Evolutionary conservation across 768 basidiomycete species (phyloP).

Genomic region (Suillus placidus): DNA sequence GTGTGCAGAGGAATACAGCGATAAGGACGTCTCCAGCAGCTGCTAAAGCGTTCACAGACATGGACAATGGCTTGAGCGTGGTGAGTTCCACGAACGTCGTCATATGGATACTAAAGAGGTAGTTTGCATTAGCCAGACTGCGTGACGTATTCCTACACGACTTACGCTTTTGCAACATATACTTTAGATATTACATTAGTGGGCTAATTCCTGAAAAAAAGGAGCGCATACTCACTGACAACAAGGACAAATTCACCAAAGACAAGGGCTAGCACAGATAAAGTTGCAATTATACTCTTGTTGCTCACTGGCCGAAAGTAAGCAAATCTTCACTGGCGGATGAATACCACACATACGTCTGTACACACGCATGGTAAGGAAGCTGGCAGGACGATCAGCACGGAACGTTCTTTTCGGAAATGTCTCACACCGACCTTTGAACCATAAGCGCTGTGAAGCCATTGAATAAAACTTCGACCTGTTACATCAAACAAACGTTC

Average conservation of each 20-base stretch:
- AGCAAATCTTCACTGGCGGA: not conserved
- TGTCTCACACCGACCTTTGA: conserved; percentile 31
- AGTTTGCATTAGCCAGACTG: conserved; percentile 8
- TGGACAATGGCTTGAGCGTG: conserved; percentile 52
- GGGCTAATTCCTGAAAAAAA: not conserved
- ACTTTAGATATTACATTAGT: conserved; percentile 30
- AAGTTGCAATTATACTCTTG: conserved; percentile 40
- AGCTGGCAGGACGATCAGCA: conserved; percentile 31
- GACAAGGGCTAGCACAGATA: conserved; percentile 38
- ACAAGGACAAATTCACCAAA: conserved; percentile 38
- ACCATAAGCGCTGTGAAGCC: conserved; percentile 51
- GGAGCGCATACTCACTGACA: conserved; percentile 17
- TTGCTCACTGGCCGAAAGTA: conserved; percentile 47
- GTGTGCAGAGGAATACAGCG: conserved; percentile 45
- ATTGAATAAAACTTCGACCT: conserved; percentile 56
- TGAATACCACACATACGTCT: conserved; percentile 39
- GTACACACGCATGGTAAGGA: conserved; percentile 54
- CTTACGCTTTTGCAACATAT: conserved; percentile 40
- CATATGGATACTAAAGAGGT: conserved; percentile 37
- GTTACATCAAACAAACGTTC: not conserved
- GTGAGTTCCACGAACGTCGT: conserved; percentile 47
- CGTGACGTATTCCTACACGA: not conserved
- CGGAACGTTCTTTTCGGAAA: not conserved
- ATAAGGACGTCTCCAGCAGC: conserved; percentile 53
- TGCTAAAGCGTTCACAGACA: conserved; percentile 53